Conservation (phyloP, 192 early-diverging fungal species). For the Radiomyces spectabilis region DNA sequence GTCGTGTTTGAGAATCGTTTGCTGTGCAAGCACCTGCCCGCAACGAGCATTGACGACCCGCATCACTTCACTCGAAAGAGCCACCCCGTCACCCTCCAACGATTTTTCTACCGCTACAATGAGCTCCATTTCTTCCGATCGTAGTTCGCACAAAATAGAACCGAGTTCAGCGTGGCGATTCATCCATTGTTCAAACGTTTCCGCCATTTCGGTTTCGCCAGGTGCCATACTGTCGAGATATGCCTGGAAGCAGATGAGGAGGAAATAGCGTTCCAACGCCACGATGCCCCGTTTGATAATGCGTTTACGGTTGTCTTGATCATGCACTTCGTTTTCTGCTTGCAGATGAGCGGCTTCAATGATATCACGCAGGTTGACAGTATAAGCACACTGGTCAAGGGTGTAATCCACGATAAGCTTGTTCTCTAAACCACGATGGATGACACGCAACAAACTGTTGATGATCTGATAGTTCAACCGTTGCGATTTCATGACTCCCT, state of each 20-base stretch:
- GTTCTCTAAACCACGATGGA: conserved; percentile 47
- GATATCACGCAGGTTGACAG: conserved; percentile 42
- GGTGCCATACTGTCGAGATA: conserved; percentile 37
- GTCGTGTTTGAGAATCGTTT: conserved; percentile 56
- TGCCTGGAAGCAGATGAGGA: conserved; percentile 48
- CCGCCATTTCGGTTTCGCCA: conserved; percentile 14
- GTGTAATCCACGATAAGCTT: conserved; percentile 46
- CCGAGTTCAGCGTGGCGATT: conserved; percentile 45
- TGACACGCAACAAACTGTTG: conserved; percentile 50
- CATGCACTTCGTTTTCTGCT: conserved; percentile 23
- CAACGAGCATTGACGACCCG: conserved; percentile 40
- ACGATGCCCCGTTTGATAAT: conserved; percentile 19
- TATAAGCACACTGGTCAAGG: conserved; percentile 38
- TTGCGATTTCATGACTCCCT: neutral
- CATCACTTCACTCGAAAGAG: conserved; percentile 46
- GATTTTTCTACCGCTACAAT: conserved; percentile 35
- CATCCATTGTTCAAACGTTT: conserved; percentile 48
- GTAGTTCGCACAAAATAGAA: conserved; percentile 40
- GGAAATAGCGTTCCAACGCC: conserved; percentile 44
- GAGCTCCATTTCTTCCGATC: conserved; percentile 14
- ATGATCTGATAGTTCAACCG: conserved; percentile 47
- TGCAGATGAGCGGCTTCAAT: conserved; percentile 36
- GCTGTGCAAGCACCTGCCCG: conserved; percentile 46
- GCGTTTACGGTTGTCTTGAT: conserved; percentile 1
- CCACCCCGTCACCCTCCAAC: conserved; percentile 48